Evolutionary conservation across 1,139 yeast species (phyloP).

Genomic region (Keqinozyma sinolaborantium): DNA sequence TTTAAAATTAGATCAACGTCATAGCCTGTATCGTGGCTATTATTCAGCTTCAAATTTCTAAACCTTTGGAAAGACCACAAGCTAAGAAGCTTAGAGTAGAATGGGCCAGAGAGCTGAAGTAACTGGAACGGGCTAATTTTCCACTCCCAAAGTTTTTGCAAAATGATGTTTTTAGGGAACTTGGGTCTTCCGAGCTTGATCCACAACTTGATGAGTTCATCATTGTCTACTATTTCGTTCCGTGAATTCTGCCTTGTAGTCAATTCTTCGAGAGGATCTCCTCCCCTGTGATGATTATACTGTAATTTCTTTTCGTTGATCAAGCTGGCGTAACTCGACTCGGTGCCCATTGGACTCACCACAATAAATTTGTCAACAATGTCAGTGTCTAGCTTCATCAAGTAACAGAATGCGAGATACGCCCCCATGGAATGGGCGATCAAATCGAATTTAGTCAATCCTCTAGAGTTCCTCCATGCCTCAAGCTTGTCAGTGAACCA

Average conservation of each 20-base stretch:
- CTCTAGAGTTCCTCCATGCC: constrained; percentile 28
- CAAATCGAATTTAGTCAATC: constrained; percentile 25
- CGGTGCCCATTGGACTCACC: constrained; percentile 49
- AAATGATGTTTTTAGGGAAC: constrained; percentile 33
- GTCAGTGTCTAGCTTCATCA: constrained; percentile 34
- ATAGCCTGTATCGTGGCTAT: constrained; percentile 8
- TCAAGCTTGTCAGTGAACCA: constrained; percentile 45
- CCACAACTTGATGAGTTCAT: constrained; percentile 27
- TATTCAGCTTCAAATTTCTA: constrained; percentile 22
- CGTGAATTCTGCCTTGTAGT: constrained; percentile 16
- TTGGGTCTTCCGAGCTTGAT: constrained; percentile 34
- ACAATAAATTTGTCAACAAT: constrained; percentile 27
- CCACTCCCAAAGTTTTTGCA: constrained; percentile 36
- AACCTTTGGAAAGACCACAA: constrained; percentile 43
- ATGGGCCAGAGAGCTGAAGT: constrained; percentile 36
- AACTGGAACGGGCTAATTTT: constrained; percentile 40
- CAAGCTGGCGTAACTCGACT: constrained; percentile 33
- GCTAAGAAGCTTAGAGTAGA: constrained; percentile 38
- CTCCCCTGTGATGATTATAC: constrained; percentile 29
- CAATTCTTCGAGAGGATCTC: constrained; percentile 27
- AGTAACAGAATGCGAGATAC: constrained; percentile 36
- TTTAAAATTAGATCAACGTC: constrained; percentile 24
- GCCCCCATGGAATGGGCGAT: constrained; percentile 48
- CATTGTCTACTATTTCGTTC: constrained; percentile 10
- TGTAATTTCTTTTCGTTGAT: constrained; percentile 29